These are phyloP conservation scores for Papiliotrema fonsecae DNA, from an alignment of 1,284 basidiomycete genomes.

Conservation along the genomic window DNA sequence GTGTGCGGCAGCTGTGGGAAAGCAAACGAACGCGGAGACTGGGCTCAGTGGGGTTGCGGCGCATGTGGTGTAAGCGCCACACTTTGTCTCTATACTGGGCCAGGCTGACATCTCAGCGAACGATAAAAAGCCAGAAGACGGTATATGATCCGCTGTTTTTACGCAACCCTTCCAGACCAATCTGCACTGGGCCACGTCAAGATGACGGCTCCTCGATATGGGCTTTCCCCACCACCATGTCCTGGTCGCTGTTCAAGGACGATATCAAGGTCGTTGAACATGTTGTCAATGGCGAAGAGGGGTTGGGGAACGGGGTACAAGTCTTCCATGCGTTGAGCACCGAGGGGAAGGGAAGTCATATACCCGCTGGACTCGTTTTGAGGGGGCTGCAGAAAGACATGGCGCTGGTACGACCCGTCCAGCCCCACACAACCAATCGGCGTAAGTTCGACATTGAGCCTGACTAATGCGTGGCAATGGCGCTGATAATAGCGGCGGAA, in stretches of 20 bases:
- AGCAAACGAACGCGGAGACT: conserved; percentile 33
- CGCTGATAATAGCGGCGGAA: conserved; percentile 22
- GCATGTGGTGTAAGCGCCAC: conserved; percentile 24
- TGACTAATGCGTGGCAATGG: background rate
- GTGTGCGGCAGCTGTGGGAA: conserved; percentile 33
- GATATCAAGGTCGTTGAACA: conserved; percentile 35
- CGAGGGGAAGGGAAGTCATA: conserved; percentile 2
- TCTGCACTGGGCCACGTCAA: conserved; percentile 27
- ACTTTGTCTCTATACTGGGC: background rate
- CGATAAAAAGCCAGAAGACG: conserved; percentile 11
- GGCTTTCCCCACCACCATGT: conserved; percentile 12
- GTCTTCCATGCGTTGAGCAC: conserved; percentile 23
- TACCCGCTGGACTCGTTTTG: background rate
- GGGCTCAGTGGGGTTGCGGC: conserved; percentile 37
- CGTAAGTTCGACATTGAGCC: conserved; percentile 13
- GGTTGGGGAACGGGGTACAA: conserved; percentile 16
- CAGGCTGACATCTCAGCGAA: background rate
- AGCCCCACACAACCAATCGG: conserved; percentile 8
- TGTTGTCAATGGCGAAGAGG: conserved; percentile 7
- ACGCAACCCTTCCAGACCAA: conserved; percentile 17
- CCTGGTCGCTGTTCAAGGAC: conserved; percentile 26
- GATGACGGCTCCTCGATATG: conserved; percentile 27
- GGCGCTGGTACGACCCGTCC: conserved; percentile 18
- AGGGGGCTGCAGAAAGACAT: conserved; percentile 13
- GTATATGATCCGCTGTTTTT: conserved; percentile 24